Percentiles rank a stretch among this genome's conserved stretches.
phyloP scores from a whole-genome alignment of 805 yeast species.

The Wickerhamomyces chambardii region DNA sequence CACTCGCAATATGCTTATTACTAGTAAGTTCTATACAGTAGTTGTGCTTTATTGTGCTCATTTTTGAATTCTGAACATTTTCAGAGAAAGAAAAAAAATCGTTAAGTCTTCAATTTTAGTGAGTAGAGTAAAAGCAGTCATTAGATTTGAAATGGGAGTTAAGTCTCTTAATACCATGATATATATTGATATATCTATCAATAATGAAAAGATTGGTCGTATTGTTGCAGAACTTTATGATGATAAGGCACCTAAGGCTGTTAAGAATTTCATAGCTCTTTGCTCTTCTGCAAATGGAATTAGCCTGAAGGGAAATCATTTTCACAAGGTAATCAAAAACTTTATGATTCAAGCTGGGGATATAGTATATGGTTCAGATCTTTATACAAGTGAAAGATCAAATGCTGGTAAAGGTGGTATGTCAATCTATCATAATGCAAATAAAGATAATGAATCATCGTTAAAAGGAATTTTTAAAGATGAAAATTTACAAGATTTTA shows the following conservation, averaged over 20 bases:
- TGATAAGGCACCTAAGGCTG: constrained; percentile 47
- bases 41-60: no score
- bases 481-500: constrained; percentile 42
- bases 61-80: no score
- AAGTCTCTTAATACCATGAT: constrained; percentile 8
- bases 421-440: constrained; percentile 23
- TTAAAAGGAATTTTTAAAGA: constrained; percentile 35
- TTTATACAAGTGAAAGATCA: constrained; percentile 13
- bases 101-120: no score
- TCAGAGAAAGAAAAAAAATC: no score
- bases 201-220: constrained; percentile 37
- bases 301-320: constrained; percentile 35
- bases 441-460: constrained; percentile 13
- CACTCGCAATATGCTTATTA: no score
- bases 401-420: constrained; percentile 33
- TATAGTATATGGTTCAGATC: constrained; percentile 28
- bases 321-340: constrained; percentile 59
- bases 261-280: constrained; percentile 38
- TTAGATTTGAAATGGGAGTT: constrained; percentile 3
- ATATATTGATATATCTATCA: constrained; percentile 46
- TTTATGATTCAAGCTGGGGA: constrained; percentile 72
- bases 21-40: no score
- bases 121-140: no score
- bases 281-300: constrained; percentile 26
- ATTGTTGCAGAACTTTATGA: constrained; percentile 46